Evolutionary conservation across 441 rosid species (phyloP).

Genomic region (Aquilaria agallochum): DNA sequence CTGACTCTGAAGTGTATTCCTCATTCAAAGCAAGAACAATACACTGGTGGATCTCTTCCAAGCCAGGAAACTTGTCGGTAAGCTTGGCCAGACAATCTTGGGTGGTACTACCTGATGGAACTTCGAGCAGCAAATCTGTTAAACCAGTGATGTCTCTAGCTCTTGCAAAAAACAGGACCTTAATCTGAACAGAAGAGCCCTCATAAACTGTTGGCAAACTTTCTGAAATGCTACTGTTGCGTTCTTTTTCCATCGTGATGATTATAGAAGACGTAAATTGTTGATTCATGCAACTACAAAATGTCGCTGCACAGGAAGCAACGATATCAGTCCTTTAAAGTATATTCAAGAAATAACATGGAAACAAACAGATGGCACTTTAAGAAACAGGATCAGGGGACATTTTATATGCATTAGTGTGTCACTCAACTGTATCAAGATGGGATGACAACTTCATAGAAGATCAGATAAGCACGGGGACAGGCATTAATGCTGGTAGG

Average conservation of each 20-base stretch:
- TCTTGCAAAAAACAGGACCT: constrained; percentile 79
- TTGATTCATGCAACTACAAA: constrained; percentile 1
- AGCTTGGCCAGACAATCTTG: constrained; percentile 64
- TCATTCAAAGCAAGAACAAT: constrained; percentile 85
- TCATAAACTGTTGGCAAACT: constrained; percentile 6
- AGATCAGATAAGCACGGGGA: too few species aligned
- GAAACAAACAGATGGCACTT: too few species aligned
- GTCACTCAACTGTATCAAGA: too few species aligned
- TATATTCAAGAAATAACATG: too few species aligned
- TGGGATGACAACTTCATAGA: too few species aligned
- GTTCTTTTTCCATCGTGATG: constrained; percentile 21
- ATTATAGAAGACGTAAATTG: constrained; percentile 1
- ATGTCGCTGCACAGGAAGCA: constrained; percentile 12
- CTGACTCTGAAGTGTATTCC: constrained; percentile 60
- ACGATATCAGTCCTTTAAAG: background rate
- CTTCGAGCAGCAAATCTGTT: constrained; percentile 43
- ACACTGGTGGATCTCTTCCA: constrained; percentile 65
- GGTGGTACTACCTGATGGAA: constrained; percentile 60
- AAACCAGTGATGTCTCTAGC: constrained; percentile 77
- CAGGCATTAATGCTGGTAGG: too few species aligned
- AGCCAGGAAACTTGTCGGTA: constrained; percentile 49
- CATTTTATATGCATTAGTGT: too few species aligned
- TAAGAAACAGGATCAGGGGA: too few species aligned
- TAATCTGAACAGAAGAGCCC: constrained; percentile 37
- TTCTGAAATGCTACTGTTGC: constrained; percentile 7